Conservation (phyloP, 768 basidiomycete species). For the Candolleomyces eurysporus region DNA sequence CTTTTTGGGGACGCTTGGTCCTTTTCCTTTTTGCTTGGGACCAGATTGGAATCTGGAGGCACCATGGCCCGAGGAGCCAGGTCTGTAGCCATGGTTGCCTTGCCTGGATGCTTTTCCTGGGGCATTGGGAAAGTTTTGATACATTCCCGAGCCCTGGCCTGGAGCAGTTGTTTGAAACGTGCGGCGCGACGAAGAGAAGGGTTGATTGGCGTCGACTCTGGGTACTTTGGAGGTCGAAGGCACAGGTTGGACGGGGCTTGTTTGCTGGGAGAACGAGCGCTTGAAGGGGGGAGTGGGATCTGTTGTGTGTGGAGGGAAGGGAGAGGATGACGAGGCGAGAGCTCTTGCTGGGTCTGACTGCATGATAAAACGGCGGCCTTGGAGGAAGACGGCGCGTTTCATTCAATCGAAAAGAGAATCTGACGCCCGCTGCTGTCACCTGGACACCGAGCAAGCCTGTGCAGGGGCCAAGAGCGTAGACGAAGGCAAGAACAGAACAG, state of each 20-base stretch:
- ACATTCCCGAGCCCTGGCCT: not conserved
- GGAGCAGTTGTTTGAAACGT: not conserved
- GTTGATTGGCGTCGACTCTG: slow-evolving; percentile 21
- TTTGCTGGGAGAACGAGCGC: slow-evolving; percentile 45
- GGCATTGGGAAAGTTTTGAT: slow-evolving; percentile 7
- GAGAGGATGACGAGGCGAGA: slow-evolving; percentile 20
- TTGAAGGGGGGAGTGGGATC: slow-evolving; percentile 30
- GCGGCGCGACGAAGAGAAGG: slow-evolving; percentile 15
- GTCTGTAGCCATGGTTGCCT: slow-evolving; percentile 12
- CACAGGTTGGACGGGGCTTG: slow-evolving; percentile 19
- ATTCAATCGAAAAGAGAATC: slow-evolving; percentile 33
- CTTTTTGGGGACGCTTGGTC: slow-evolving; percentile 3
- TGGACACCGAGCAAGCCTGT: not conserved
- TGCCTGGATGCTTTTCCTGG: slow-evolving; percentile 4
- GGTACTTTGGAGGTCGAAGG: slow-evolving; percentile 25
- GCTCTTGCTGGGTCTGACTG: slow-evolving; percentile 43
- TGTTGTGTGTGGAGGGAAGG: too few species aligned
- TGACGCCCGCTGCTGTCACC: not conserved
- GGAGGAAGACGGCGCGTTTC: slow-evolving; percentile 46
- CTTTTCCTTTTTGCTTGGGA: slow-evolving; percentile 1
- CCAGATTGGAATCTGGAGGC: slow-evolving; percentile 5
- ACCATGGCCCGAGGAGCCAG: not conserved
- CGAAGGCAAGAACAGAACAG: too few species aligned
- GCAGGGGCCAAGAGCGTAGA: not conserved
- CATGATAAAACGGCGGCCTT: slow-evolving; percentile 60